Evolutionary conservation across 768 basidiomycete species (phyloP), one percentile per base, ranked within the genome.

Genomic region (Galerina marginata): DNA sequence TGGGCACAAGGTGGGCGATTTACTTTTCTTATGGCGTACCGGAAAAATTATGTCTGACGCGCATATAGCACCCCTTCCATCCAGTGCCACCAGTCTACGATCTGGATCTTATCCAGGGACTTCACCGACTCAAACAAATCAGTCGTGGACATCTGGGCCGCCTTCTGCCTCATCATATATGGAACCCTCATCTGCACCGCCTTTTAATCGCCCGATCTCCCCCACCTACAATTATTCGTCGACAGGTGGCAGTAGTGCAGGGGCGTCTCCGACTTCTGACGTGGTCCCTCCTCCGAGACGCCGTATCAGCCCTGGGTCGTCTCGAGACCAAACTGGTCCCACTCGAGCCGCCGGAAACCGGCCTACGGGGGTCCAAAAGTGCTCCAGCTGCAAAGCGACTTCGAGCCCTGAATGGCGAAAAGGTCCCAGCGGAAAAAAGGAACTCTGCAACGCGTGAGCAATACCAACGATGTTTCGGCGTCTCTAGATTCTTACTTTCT

Each of bases 351-450:
- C 77, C 36, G 84, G 88, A 16, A 91, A 89, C 65, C 83, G 92
- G 20, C 92, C 93, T 0, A 80, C 81, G 54, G 93, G 93, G 0
- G 79, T 95, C 15, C 71, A 83, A 59, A 84, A 84, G 66, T 95
- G 93, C 73, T 83, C 86, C 20, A 92, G 90, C 70, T 95, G 93
- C 75, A 90, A 88, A 74, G 88, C 82, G 10, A 92, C 89, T 6
- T 82, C 83, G 7, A 94, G 92, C 69, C 93, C 93, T 0, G 93
- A 95, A 73, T 95, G 93, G 93, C 80, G 93, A 71, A 95, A 95
- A 74, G 93, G 93, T 16, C 92, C 92, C 54, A 92, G 85, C 67
- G 93, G 93, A 26, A 90, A 91, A 74, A 95, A 95, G 75, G 92
- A 95, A 72, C 81, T 95, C 26, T 95, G 93, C 73, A 95, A 95